Percentiles rank a stretch among this genome's conserved stretches.
These are phyloP conservation scores for Pythium volutum DNA, from an alignment of 352 stramenopile species.

Conservation along the genomic window DNA sequence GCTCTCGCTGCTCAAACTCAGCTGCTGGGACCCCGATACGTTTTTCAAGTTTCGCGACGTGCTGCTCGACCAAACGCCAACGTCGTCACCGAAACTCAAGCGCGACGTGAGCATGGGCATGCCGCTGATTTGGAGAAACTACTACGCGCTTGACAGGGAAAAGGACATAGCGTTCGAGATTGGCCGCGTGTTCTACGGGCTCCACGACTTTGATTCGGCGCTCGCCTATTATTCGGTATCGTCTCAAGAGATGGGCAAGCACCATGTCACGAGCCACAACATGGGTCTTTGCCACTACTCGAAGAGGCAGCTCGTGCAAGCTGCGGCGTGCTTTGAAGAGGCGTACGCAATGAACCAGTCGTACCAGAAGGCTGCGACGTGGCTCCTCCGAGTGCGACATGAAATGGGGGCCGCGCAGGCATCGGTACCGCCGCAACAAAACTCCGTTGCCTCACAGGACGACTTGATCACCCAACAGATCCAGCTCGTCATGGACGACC, in stretches of 20 bases:
- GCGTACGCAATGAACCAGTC: slow-evolving; percentile 61
- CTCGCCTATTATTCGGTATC: slow-evolving; percentile 89
- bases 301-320: slow-evolving; percentile 66
- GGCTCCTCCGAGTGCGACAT: slow-evolving; percentile 74
- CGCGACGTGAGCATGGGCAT: slow-evolving; percentile 87
- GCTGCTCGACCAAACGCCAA: slow-evolving; percentile 84
- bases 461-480: slow-evolving; percentile 49
- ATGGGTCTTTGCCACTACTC: slow-evolving; percentile 95
- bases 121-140: slow-evolving; percentile 87
- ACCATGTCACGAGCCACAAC: slow-evolving; percentile 96
- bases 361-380: slow-evolving; percentile 79
- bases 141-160: slow-evolving; percentile 92
- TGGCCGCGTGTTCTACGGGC: slow-evolving; percentile 90
- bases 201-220: slow-evolving; percentile 90
- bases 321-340: slow-evolving; percentile 67
- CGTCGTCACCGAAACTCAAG: slow-evolving; percentile 56
- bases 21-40: slow-evolving; percentile 92
- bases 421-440: not conserved
- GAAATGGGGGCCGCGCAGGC: slow-evolving; percentile 30
- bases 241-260: slow-evolving; percentile 86
- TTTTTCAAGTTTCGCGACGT: slow-evolving; percentile 95
- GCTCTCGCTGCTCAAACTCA: slow-evolving; percentile 90
- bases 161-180: slow-evolving; percentile 93
- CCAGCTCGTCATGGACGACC: slow-evolving; percentile 43
- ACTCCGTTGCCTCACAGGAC: slow-evolving; percentile 5